Conservation (phyloP, 2,329 filamentous ascomycete species). For the Xylariomycetidae sp. region DNA sequence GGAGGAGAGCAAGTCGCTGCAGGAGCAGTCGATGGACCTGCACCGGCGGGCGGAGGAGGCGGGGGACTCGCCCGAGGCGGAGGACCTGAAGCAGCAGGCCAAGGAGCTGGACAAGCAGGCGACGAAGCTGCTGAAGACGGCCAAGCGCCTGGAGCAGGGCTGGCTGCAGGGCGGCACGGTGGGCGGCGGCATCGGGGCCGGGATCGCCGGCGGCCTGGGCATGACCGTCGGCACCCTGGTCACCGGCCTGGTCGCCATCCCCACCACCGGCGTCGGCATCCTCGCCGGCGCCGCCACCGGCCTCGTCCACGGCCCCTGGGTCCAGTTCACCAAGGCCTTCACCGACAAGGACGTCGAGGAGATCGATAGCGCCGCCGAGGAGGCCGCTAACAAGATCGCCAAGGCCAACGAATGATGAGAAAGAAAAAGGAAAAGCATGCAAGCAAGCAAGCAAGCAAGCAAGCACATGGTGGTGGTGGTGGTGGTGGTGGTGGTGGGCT, state of each 20-base stretch:
- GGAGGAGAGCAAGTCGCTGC: conserved; percentile 24
- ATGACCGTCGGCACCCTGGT: conserved; percentile 25
- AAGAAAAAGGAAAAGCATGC: no score
- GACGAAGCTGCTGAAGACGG: conserved; percentile 24
- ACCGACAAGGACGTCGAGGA: conserved; percentile 23
- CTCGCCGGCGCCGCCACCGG: conserved; percentile 26
- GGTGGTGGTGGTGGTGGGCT: background rate
- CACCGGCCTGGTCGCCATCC: conserved; percentile 24
- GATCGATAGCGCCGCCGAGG: conserved; percentile 23
- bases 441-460: no score
- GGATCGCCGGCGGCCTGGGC: conserved; percentile 25
- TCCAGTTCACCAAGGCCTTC: conserved; percentile 24
- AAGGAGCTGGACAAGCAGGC: conserved; percentile 25
- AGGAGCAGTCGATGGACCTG: conserved; percentile 21
- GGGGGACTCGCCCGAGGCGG: conserved; percentile 18
- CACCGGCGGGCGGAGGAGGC: conserved; percentile 22
- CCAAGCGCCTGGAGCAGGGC: conserved; percentile 25
- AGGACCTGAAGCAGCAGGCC: conserved; percentile 23
- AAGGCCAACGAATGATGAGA: conserved; percentile 2
- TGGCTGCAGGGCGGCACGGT: conserved; percentile 27
- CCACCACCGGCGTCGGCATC: conserved; percentile 25
- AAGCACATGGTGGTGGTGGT: no score
- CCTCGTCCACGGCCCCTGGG: conserved; percentile 27
- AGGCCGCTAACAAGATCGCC: conserved; percentile 18
- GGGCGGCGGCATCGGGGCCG: conserved; percentile 27